Percentiles rank a stretch among this genome's conserved stretches.
phyloP scores from a whole-genome alignment of 2,329 filamentous ascomycete species.

The Aspergillus flavus region DNA sequence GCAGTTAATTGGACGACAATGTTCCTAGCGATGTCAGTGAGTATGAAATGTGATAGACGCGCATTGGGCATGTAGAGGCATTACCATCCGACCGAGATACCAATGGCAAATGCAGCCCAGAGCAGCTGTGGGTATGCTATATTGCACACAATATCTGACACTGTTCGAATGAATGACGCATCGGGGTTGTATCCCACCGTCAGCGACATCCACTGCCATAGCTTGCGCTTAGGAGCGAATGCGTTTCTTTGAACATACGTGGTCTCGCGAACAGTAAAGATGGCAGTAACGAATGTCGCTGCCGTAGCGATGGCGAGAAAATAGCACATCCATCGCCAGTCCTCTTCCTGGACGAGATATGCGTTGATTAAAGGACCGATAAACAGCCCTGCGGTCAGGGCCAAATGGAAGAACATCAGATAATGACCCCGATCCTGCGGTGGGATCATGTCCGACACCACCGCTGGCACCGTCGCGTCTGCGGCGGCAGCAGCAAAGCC shows the following conservation, averaged over 20 bases:
- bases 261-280: slow-evolving; percentile 29
- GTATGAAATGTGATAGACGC: too few species aligned
- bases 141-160: slow-evolving; percentile 26
- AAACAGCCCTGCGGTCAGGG: slow-evolving; percentile 40
- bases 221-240: slow-evolving; percentile 11
- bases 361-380: slow-evolving; percentile 39
- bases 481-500: slow-evolving; percentile 34
- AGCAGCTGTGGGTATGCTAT: slow-evolving; percentile 30
- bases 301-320: slow-evolving; percentile 28
- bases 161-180: slow-evolving; percentile 26
- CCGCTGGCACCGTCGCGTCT: slow-evolving; percentile 39
- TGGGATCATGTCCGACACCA: slow-evolving; percentile 41
- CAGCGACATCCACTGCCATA: slow-evolving; percentile 26
- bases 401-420: slow-evolving; percentile 44
- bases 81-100: slow-evolving; percentile 31
- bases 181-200: slow-evolving; percentile 24
- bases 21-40: slow-evolving; percentile 21
- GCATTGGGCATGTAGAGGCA: neutral
- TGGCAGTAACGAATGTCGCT: slow-evolving; percentile 17
- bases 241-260: slow-evolving; percentile 17
- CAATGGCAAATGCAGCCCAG: slow-evolving; percentile 31
- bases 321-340: slow-evolving; percentile 33
- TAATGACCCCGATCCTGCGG: slow-evolving; percentile 38
- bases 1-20: slow-evolving; percentile 34
- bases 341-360: slow-evolving; percentile 25